A percentile compares a stretch with the other conserved stretches of the same genome.
Evolutionary conservation across 495 filamentous ascomycete genomes (phyloP).

Genomic region (Darksidea phi): DNA sequence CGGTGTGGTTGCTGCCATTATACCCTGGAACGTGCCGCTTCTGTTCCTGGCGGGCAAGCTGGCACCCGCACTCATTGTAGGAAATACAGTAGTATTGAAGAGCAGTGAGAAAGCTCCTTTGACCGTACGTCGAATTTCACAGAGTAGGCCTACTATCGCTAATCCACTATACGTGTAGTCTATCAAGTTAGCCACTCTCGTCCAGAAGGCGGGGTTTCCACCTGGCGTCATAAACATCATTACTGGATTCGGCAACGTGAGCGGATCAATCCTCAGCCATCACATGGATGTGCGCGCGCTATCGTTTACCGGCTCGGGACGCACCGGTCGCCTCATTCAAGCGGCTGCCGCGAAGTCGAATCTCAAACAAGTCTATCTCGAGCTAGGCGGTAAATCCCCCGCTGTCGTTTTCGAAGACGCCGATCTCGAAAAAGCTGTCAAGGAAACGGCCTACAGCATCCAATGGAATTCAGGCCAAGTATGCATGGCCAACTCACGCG

Average conservation of each 20-base stretch:
- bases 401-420: slow-evolving; percentile 44
- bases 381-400: slow-evolving; percentile 45
- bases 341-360: slow-evolving; percentile 39
- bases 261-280: slow-evolving; percentile 38
- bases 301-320: slow-evolving; percentile 36
- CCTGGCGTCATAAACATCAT: slow-evolving; percentile 45
- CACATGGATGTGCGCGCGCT: slow-evolving; percentile 39
- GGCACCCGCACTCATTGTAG: slow-evolving; percentile 41
- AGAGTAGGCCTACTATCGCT: neutral
- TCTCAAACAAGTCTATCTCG: slow-evolving; percentile 43
- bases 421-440: slow-evolving; percentile 39
- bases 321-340: slow-evolving; percentile 35
- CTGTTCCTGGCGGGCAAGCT: slow-evolving; percentile 39
- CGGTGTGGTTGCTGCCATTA: slow-evolving; percentile 44
- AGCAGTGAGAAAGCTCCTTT: slow-evolving; percentile 44
- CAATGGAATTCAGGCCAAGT: slow-evolving; percentile 39
- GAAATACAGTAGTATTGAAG: slow-evolving; percentile 44
- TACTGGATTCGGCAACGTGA: slow-evolving; percentile 39
- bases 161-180: slow-evolving; percentile 24
- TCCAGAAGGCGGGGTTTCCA: slow-evolving; percentile 44
- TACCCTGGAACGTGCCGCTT: slow-evolving; percentile 45
- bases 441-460: slow-evolving; percentile 35
- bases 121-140: slow-evolving; percentile 27
- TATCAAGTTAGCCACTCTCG: slow-evolving; percentile 37
- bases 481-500: slow-evolving; percentile 41